Base-by-base conservation (phyloP, 139 green algal genomes). In the Chlorella ohadii region DNA sequence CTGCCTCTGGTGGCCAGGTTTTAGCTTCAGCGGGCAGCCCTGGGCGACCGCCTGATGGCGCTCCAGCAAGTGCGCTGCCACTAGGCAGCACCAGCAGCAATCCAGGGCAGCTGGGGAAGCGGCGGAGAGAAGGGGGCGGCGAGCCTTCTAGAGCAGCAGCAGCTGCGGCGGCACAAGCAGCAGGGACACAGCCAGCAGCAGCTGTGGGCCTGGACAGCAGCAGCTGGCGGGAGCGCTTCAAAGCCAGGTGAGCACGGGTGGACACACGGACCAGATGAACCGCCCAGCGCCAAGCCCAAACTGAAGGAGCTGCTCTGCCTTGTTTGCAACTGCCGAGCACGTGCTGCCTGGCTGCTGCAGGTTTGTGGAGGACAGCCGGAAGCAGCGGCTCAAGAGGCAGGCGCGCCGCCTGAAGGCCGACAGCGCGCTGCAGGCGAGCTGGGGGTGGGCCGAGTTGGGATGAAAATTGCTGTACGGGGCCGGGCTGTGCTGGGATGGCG, bases 171-270 rank as follows among this genome's bases (percentile, higher is more conserved):
- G 31, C 31, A n/a, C n/a, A n/a, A 23, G 68, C 68, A 75, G 68
- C 36, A 33, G 36, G 17, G 16, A 13, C 33, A 2, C 16, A n/a
- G 11, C 16, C 33, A n/a, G 16, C 16, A 36, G 33, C 67, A 73
- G 34, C 3, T 3, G 33, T 3, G 3, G 23, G 27, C 17, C 12
- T 82, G 0, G 28, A 71, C 11, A 59, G 51, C 51, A 59, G 51
- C 51, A 59, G 51, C 76, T 82, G 76, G 76, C 36, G 76, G 11
- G 76, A 72, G 23, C 27, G 39, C 3, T 82, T 82, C 59, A 82
- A 82, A 17, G 59, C 36, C 59, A 56, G 36, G 76, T 82, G 55
- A 0, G 51, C 13, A 5, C 6, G 28, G 47, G 28, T 6, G 11
- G 17, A n/a, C 38, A 28, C 7, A 55, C 11, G 44, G n/a, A n/a